These are phyloP conservation scores for Torrubiellomyces zombiae DNA, from an alignment of 2,329 filamentous ascomycete genomes.

Conservation along the genomic window DNA sequence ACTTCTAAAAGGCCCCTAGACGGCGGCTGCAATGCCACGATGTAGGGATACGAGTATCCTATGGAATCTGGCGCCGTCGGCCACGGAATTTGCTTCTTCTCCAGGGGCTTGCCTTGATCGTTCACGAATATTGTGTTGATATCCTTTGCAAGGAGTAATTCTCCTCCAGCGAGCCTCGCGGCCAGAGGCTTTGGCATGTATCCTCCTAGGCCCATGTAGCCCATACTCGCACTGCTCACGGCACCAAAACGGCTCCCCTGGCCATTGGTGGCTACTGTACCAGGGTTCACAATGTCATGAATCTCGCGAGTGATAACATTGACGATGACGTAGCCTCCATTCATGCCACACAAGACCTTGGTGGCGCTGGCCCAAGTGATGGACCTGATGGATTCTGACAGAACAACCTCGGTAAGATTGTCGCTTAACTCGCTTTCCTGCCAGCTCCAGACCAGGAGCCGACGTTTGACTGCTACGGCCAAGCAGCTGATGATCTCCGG, in stretches of 20 bases:
- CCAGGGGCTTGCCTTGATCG: constrained; percentile 61
- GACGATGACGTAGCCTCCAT: constrained; percentile 77
- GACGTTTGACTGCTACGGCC: constrained; percentile 84
- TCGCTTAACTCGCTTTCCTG: constrained; percentile 75
- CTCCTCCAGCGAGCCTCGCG: constrained; percentile 62
- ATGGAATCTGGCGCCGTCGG: constrained; percentile 72
- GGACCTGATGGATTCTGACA: constrained; percentile 72
- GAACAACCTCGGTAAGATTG: constrained; percentile 58
- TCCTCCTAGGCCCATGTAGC: constrained; percentile 86
- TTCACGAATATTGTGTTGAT: constrained; percentile 91
- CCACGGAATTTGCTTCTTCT: constrained; percentile 88
- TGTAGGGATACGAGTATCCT: constrained; percentile 93
- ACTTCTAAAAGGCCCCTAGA: constrained; percentile 78
- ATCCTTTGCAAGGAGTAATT: constrained; percentile 91
- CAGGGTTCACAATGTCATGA: constrained; percentile 64
- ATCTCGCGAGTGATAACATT: constrained; percentile 61
- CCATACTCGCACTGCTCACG: constrained; percentile 75
- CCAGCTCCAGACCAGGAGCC: constrained; percentile 86
- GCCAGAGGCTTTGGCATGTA: constrained; percentile 85
- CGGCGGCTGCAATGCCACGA: constrained; percentile 70
- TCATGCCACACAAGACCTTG: constrained; percentile 78
- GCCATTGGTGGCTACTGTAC: constrained; percentile 45
- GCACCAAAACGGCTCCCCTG: constrained; percentile 66
- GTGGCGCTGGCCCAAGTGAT: constrained; percentile 84
- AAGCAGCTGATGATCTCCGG: constrained; percentile 84